Conservation (phyloP, 2,329 filamentous ascomycete species). For the Cladosporium sp. region DNA sequence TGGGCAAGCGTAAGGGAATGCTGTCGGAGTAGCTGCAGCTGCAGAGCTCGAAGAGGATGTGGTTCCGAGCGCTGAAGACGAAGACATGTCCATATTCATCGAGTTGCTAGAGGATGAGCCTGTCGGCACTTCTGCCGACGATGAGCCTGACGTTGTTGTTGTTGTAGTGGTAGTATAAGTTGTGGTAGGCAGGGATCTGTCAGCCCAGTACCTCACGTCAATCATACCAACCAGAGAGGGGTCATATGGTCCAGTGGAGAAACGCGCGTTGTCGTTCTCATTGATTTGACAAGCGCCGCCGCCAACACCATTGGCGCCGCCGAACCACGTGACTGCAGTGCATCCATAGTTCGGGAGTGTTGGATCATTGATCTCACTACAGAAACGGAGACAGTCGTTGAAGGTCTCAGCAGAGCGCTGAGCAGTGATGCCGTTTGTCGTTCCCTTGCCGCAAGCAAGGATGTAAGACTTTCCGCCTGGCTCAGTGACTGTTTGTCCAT, state of each 20-base stretch:
- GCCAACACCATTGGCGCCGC: background rate
- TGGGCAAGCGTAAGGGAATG: conserved; percentile 1
- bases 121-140: background rate
- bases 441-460: conserved; percentile 8
- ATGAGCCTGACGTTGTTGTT: background rate
- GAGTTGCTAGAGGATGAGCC: background rate
- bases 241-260: background rate
- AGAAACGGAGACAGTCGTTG: conserved; percentile 8
- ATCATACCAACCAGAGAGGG: background rate
- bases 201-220: background rate
- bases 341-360: background rate
- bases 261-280: background rate
- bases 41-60: background rate
- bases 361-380: background rate
- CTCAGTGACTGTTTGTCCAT: background rate
- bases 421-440: background rate
- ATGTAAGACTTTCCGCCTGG: conserved; percentile 5
- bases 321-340: conserved; percentile 3
- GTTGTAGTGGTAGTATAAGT: background rate
- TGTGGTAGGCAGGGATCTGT: background rate
- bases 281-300: conserved; percentile 1
- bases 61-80: background rate
- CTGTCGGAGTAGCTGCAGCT: background rate
- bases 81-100: background rate
- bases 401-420: background rate